Base-by-base conservation (phyloP, 441 rosid genomes). In the Gossypium lobatum region DNA sequence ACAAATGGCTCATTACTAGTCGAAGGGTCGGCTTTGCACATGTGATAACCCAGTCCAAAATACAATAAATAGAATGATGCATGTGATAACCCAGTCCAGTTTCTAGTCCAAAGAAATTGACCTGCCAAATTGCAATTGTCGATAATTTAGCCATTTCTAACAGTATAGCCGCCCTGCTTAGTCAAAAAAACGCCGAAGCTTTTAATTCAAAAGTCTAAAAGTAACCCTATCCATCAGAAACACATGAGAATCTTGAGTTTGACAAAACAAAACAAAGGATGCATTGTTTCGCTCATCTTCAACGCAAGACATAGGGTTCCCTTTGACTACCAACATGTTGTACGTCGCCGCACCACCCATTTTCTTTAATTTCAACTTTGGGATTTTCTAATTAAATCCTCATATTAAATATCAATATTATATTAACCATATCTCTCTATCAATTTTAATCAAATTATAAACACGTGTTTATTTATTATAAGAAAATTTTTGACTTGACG, bases 151-250 rank as follows among this genome's bases (percentile, higher is more conserved):
- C 42, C 20, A 2, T 39, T 25, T 37, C 52, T 17, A 64, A 9
- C 6, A 17, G 17, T 4, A 20, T 10, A 20, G 55, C 53, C 2
- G 53, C 8, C 53, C 10, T 20, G 18, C 2, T 20, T 64, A 57
- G 72, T 76, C 66, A 72, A 76, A 20, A 72, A 21, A 70, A 26
- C 3, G 57, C 64, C 4, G 45, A 50, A 60, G 18, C 16, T 57
- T 57, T 57, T 10, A 57, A 20, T 57, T 10, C 31, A 9, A 58
- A 23, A 26, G 34, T 58, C 31, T 23, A 55, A 39, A 39, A 64
- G 28, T 1, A 39, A 18, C 53, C 69, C 10, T 64, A 64, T 64
- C 53, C 52, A 39, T 61, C 0, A 11, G 16, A 1, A 10, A 14
- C 31, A 17, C 52, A 37, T 39, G 0, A 20, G 60, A 20, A 20